phyloP scores from a whole-genome alignment of 1,284 basidiomycete species.

The Macrocystidia cucumis region DNA sequence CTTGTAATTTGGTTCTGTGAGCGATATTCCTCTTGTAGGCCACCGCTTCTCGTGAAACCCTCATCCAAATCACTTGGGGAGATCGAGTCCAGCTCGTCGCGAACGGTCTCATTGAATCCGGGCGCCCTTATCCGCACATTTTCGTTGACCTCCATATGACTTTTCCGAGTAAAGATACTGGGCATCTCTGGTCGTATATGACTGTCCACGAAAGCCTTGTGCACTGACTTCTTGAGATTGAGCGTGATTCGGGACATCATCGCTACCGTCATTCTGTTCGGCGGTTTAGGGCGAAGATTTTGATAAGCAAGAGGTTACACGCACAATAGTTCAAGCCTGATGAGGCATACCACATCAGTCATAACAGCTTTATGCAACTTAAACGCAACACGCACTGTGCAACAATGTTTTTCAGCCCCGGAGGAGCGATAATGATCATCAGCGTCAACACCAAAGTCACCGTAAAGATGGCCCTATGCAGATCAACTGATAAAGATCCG shows the following conservation, averaged over 20 bases:
- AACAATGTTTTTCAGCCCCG: constrained; percentile 30
- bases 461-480: constrained; percentile 31
- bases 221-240: constrained; percentile 29
- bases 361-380: constrained; percentile 1
- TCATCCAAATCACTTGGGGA: no score
- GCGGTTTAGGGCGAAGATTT: neutral
- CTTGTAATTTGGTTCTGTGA: no score
- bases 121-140: no score
- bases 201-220: constrained; percentile 9
- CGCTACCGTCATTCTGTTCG: constrained; percentile 20
- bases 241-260: constrained; percentile 50
- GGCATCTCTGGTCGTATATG: constrained; percentile 12
- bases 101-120: no score
- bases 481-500: neutral
- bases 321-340: constrained; percentile 43
- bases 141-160: no score
- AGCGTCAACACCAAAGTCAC: constrained; percentile 34
- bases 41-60: no score
- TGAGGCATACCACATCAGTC: constrained; percentile 1
- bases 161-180: constrained; percentile 15
- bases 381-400: constrained; percentile 29
- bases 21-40: no score
- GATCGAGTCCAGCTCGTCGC: no score
- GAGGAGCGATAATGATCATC: constrained; percentile 29
- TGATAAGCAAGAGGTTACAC: constrained; percentile 12